Base-by-base conservation (phyloP, 495 filamentous ascomycete genomes). In the Neurospora hispaniola region DNA sequence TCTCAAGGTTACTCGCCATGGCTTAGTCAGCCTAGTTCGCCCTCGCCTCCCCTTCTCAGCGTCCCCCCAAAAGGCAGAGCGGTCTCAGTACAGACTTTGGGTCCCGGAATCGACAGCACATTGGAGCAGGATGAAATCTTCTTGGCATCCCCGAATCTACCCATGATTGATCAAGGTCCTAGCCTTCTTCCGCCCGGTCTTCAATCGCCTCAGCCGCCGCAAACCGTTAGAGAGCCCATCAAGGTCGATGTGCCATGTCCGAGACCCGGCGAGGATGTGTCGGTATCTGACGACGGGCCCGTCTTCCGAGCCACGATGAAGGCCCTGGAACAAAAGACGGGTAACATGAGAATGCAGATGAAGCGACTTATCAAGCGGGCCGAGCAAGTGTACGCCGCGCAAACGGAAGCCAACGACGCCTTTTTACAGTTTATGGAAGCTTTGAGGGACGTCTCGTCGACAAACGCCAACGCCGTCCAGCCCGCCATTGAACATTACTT, bases 401-500 rank as follows among this genome's bases (percentile, higher is more conserved):
- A 98, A 81, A 81, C 83, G 2, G 86, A 89, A 69, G 96, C 92
- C 80, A 98, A 98, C 78, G 91, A 94, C 20, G 92, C 94, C 18
- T 89, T 96, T 73, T 81, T 86, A 23, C 89, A 85, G 2, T 96
- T 99, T 80, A 90, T 96, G 81, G 91, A 94, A n/a, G 90, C 94
- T 18, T 85, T 99, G 59, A 88, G 89, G 70, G 96, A 98, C 75
- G 93, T 93, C 4, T 94, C 95, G 6, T 89, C 89, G 2, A 94
- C 94, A 18, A 98, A 98, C 81, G 92, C 93, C 46, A 95, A 97
- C 77, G 96, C 96, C 2, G 95, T 99, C 27, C 92, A 96, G 78
- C 96, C 96, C 16, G 96, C 95, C 4, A 85, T 98, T 66, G 96
- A 99, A 69, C 95, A 99, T 79, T 99, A 99, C 78, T 99, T 98